Evolutionary conservation across 306 rosid genomes (phyloP).

Genomic region (Pterocarpus santalinus): DNA sequence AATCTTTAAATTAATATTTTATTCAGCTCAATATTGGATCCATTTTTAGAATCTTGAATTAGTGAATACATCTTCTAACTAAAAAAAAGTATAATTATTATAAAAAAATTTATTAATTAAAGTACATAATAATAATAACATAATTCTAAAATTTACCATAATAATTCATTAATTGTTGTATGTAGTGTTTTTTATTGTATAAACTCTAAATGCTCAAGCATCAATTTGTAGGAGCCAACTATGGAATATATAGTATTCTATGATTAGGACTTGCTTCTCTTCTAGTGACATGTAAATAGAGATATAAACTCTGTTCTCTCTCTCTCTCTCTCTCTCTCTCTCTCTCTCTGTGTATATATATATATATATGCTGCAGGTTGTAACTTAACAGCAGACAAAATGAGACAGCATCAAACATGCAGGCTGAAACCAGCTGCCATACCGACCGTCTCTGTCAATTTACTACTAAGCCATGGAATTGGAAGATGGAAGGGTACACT

Average conservation of each 20-base stretch:
- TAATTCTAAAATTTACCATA: neutral
- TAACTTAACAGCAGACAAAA: conserved; percentile 44
- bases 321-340: neutral
- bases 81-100: too few relatives aligned
- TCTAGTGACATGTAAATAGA: conserved; percentile 1
- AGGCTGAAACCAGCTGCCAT: conserved; percentile 39
- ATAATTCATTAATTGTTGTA: neutral
- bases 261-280: conserved; percentile 4
- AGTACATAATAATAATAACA: neutral
- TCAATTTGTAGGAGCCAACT: neutral
- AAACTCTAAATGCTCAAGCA: neutral
- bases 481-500: neutral
- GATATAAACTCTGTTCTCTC: neutral
- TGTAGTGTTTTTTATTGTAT: neutral
- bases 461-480: neutral
- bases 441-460: conserved; percentile 7
- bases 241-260: neutral
- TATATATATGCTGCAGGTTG: neutral
- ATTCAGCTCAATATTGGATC: too few relatives aligned
- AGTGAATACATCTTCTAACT: too few relatives aligned
- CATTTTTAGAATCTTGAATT: too few relatives aligned
- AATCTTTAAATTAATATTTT: too few relatives aligned
- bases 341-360: neutral
- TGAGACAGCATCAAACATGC: conserved; percentile 52
- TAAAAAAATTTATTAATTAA: neutral